Conservation (phyloP, 805 yeast genomes). For the Helenozyma rhizophorensis region DNA sequence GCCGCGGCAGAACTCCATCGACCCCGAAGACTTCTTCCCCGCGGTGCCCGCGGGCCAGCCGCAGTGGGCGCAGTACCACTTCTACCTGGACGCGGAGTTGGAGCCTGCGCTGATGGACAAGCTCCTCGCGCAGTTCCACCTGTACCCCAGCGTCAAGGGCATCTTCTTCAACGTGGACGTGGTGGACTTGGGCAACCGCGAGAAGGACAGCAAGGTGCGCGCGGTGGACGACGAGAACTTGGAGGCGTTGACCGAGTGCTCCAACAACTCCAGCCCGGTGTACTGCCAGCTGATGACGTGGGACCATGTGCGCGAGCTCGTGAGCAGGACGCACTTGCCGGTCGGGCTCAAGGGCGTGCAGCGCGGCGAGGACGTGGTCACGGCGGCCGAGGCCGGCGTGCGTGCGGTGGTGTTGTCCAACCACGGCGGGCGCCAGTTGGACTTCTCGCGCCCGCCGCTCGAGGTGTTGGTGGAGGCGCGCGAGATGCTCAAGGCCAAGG, state of each 20-base stretch:
- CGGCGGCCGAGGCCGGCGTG: constrained; percentile 2
- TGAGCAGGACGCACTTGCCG: constrained; percentile 1
- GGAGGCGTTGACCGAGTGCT: neutral
- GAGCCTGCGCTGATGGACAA: constrained; percentile 1
- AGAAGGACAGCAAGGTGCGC: constrained; percentile 4
- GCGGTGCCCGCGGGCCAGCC: constrained; percentile 2
- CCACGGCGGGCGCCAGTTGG: constrained; percentile 8
- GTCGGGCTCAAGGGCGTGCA: constrained; percentile 4
- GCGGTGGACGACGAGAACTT: constrained; percentile 2
- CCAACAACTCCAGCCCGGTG: constrained; percentile 1
- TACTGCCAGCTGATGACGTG: constrained; percentile 2
- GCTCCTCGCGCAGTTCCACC: neutral
- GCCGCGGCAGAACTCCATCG: constrained; percentile 2
- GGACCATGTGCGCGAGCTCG: constrained; percentile 1
- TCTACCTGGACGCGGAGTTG: neutral
- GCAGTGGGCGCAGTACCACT: constrained; percentile 3
- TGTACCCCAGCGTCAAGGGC: neutral
- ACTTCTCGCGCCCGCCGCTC: constrained; percentile 6
- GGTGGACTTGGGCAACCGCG: constrained; percentile 3
- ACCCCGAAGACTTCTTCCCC: constrained; percentile 2
- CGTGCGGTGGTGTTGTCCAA: constrained; percentile 10
- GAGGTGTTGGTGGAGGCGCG: constrained; percentile 3
- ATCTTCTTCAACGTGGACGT: constrained; percentile 4
- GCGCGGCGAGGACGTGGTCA: constrained; percentile 5
- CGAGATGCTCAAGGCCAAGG: constrained; percentile 3